phyloP scores from a whole-genome alignment of 306 rosid species.

The Styphnolobium japonicum region DNA sequence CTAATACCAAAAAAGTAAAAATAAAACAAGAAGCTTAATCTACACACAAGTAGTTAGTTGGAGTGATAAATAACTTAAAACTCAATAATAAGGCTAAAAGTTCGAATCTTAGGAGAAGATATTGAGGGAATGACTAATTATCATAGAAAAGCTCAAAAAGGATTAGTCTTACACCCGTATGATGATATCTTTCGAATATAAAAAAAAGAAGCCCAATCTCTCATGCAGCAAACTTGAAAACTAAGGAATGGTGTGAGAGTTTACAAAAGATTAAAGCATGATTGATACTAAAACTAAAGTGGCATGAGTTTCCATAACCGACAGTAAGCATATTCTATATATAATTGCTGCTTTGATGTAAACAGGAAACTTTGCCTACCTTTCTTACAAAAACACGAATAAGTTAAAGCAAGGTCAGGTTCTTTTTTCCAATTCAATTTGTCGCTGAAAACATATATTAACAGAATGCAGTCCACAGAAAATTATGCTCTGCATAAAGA shows the following conservation, averaged over 20 bases:
- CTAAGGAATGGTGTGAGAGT: slow-evolving; percentile 14
- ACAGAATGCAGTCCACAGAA: slow-evolving; percentile 40
- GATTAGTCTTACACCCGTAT: too few relatives aligned
- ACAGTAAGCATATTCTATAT: slow-evolving; percentile 28
- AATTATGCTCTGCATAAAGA: slow-evolving; percentile 39
- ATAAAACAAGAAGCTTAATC: neutral
- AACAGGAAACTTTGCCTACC: slow-evolving; percentile 20
- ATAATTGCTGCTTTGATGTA: slow-evolving; percentile 36
- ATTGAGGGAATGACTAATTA: too few relatives aligned
- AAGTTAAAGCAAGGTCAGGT: slow-evolving; percentile 47
- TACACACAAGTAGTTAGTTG: too few relatives aligned
- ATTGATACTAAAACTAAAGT: slow-evolving; percentile 35
- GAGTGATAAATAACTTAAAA: too few relatives aligned
- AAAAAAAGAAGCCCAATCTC: neutral
- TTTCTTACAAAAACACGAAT: slow-evolving; percentile 34
- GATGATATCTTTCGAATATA: too few relatives aligned
- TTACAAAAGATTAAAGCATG: slow-evolving; percentile 27
- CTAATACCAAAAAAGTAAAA: neutral
- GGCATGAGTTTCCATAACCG: slow-evolving; percentile 31
- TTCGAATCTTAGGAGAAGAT: too few relatives aligned
- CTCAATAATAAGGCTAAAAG: too few relatives aligned
- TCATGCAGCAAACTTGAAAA: slow-evolving; percentile 20
- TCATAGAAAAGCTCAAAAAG: too few relatives aligned
- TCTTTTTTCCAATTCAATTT: slow-evolving; percentile 24
- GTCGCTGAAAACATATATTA: slow-evolving; percentile 24